Evolutionary conservation across 352 stramenopile species (phyloP), one percentile per base, ranked within the genome.

Genomic region (Phytophthora agathidicida): DNA sequence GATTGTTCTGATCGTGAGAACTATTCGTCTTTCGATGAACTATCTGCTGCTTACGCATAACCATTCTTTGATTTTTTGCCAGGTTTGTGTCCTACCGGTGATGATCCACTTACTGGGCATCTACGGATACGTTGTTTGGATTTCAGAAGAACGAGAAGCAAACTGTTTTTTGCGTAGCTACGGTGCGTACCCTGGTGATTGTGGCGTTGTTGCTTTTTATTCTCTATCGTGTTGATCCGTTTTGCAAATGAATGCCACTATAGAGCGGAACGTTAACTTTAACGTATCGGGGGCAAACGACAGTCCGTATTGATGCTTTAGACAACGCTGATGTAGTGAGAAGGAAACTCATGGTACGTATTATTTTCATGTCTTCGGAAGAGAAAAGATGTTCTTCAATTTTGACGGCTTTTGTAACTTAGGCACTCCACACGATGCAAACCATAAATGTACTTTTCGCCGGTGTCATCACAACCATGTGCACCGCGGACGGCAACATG

Each of bases 121-220:
- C 75, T 17, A 86, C 76, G 1, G 84, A 94, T 31, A 53, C 64
- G 16, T 36, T 85, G 32, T 92, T 91, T 51, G 84, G 80, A 4
- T 71, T 79, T 46, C 84, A 94, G 63, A 86, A 88, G 63, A 94
- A 94, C 57, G 84, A 94, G 39, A 91, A 90, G 38, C 82, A 94
- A 67, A 83, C 73, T 7, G 65, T 94, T 5, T 76, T 66, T 27
- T 93, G 84, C 59, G 63, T 67, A 10, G 79, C 84, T 1, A 93
- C 81, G 14, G 83, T 92, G 32, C 31, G 76, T 52, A n/a, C n/a
- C n/a, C n/a, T n/a, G n/a, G n/a, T n/a, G n/a, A n/a, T n/a, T n/a
- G n/a, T n/a, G n/a, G 0, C 7, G 19, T 41, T 32, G 22, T 26
- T 20, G 27, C 27, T 26, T 43, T 28, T 8, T 41, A 13, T 9